Evolutionary conservation across 345 rosid species (phyloP), one percentile per base, ranked within the genome.

Genomic region (Eucalyptus regnans): DNA sequence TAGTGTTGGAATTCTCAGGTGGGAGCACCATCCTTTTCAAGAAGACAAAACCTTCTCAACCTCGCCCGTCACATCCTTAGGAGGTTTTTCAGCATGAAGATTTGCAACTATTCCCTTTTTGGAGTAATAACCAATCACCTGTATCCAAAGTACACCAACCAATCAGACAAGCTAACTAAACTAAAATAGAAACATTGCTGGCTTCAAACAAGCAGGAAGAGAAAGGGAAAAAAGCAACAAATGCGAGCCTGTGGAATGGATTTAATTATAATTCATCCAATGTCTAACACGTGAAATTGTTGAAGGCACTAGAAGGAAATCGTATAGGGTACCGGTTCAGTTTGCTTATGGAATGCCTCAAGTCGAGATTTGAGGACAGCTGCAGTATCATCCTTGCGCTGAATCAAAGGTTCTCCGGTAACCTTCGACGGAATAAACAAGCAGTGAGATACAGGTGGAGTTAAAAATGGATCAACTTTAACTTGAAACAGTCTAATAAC

Each of bases 341-440:
- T 97, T 92, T 96, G 98, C 94, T 90, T 94, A 94, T 97, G 98
- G 90, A 96, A 97, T 86, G 97, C 95, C 89, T 95, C 97, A 83
- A 97, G 97, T 92, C 99, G 95, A 54, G 98, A 96, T 90, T 89
- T 96, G n/a, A 97, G 96, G 87, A 97, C 98, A 88, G 96, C 97
- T 1, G 95, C 97, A 76, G 96, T 96, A 89, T 97, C 99, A 87
- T 97, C 99, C 92, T 96, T 96, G 56, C 98, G 98, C 89, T 96
- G 99, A 90, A 97, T 95, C 94, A 96, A 91, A 68, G 97, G 96
- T 87, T 96, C 99, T 90, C 99, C 98, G 17, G 98, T 97, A 37
- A 95, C 96, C 99, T 97, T 89, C 80, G 89, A 89, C 87, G 86
- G 89, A 54, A 33, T 37, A 85, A 88, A 87, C 64, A 48, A 37